Base-by-base conservation (phyloP, 352 stramenopile species). In the Globisporangium splendens region DNA sequence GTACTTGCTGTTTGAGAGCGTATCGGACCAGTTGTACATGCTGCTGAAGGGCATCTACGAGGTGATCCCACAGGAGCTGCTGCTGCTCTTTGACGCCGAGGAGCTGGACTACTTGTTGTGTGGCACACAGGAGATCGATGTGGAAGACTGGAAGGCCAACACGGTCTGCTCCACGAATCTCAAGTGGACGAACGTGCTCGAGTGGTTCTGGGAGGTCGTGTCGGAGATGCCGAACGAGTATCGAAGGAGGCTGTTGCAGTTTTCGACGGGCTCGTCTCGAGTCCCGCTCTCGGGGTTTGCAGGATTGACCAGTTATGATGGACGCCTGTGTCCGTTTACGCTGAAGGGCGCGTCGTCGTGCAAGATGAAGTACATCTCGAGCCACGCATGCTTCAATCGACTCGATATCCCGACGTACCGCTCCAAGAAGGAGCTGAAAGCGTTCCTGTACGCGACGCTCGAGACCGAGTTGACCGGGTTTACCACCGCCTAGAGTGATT, bases 51-150 rank as follows among this genome's bases (percentile, higher is more conserved):
- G n/a, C n/a, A n/a, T n/a, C n/a, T n/a, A n/a, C n/a, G n/a, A n/a
- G n/a, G 28, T 35, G 28, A 10, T 35, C 3, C 28, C 54, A 14
- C 54, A 54, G 12, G 78, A 96, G 24, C 79, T 98, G 47, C 65
- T 99, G 24, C 89, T 96, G 51, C 79, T 97, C 8, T 99, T 99
- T 69, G 96, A 99, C 68, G 96, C 95, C 28, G 95, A 99, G 76
- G 96, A 99, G 73, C 77, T 99, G 7, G 96, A 99, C 65, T 81
- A 98, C 54, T 58, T 99, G 28, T 83, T 99, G 56, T 99, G 95
- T 61, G 97, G 97, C n/a, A 80, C 98, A 41, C 91, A 96, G 6
- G 83, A 94, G 69, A 97, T 99, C 59, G 89, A 98, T 47, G 94
- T 99, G 33, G 83, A 93, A 12, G 96, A 5, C 2, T 31, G 2